Evolutionary conservation across 352 stramenopile genomes (phyloP), one percentile per base, ranked within the genome.

Genomic region (Phytophthora hibernalis): DNA sequence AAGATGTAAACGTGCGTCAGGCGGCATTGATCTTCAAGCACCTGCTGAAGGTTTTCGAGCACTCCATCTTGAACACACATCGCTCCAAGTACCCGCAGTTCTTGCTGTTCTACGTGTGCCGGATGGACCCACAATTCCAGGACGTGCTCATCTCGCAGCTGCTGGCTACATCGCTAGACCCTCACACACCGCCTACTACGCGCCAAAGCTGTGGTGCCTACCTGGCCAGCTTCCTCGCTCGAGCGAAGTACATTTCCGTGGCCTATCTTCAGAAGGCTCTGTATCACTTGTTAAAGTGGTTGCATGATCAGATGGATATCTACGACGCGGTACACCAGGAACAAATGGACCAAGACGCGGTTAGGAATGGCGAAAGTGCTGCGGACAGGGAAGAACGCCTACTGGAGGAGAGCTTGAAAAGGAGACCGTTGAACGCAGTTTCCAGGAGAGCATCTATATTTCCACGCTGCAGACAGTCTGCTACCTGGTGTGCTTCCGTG

Each of bases 401-500:
- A 31, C 51, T 76, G 13, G 58, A 76, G 1, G 70, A 79, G 48
- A 55, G 61, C 5, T 72, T 78, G 22, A 71, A 71, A 35, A 54
- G n/a, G 61, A 79, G 35, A 47, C 24, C 3, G 56, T 50, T 0
- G 57, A 68, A 18, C 68, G 60, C 35, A 31, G 54, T 24, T 91
- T 92, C 48, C 80, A 91, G 24, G 84, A 90, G 58, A 85, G 70
- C 51, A 95, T 89, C 52, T 93, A 83, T 72, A 83, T 93, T 52
- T 92, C 83, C 0, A 89, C 85, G 40, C 73, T 98, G 35, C 97
- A 99, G 77, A 97, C 97, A 15, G 93, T 97, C 35, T 99, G 98
- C 79, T 99, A 99, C 78, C 91, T 99, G 42, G 85, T 99, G 73
- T 99, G 96, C 69, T 99, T 99, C 69, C 89, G 96, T 35, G 96